A percentile compares a stretch with the other conserved stretches of the same genome.
phyloP scores from a whole-genome alignment of 2,329 filamentous ascomycete species.

The Hymenoscyphus fructigenus region DNA sequence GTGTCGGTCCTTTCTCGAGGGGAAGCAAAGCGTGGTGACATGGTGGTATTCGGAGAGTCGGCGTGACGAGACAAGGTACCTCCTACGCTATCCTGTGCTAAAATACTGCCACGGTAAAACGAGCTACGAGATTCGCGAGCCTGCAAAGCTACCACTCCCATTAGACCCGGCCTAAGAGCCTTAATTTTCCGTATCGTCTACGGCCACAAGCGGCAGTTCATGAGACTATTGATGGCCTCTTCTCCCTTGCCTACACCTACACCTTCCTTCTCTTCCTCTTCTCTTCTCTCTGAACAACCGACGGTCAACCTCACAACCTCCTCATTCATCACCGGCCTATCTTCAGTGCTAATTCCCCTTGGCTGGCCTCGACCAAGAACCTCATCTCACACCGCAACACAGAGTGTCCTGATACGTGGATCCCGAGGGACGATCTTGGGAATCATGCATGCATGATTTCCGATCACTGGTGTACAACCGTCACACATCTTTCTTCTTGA shows the following conservation, averaged over 20 bases:
- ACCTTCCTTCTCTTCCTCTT: not conserved
- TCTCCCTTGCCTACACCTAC: not conserved
- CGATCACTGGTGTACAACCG: conserved; percentile 1
- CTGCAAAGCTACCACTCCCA: not conserved
- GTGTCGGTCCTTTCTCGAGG: conserved; percentile 10
- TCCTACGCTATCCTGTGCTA: not conserved
- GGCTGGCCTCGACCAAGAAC: not conserved
- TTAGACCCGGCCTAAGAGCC: not conserved
- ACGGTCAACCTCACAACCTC: not conserved
- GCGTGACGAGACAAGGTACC: not conserved
- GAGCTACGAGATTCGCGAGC: not conserved
- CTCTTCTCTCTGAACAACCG: not conserved
- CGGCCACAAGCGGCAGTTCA: conserved; percentile 12
- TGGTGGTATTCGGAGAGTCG: not conserved
- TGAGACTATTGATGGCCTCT: conserved; percentile 9
- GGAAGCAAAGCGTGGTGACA: no score
- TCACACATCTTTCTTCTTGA: not conserved
- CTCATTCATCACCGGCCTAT: not conserved
- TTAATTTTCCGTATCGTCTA: conserved; percentile 10
- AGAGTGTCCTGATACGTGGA: conserved; percentile 5
- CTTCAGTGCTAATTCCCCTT: not conserved
- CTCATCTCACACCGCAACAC: not conserved
- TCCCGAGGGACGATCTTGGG: not conserved
- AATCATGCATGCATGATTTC: conserved; percentile 11
- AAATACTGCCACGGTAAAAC: not conserved